Conservation (phyloP, 1,284 basidiomycete species). For the Mycena sp. region DNA sequence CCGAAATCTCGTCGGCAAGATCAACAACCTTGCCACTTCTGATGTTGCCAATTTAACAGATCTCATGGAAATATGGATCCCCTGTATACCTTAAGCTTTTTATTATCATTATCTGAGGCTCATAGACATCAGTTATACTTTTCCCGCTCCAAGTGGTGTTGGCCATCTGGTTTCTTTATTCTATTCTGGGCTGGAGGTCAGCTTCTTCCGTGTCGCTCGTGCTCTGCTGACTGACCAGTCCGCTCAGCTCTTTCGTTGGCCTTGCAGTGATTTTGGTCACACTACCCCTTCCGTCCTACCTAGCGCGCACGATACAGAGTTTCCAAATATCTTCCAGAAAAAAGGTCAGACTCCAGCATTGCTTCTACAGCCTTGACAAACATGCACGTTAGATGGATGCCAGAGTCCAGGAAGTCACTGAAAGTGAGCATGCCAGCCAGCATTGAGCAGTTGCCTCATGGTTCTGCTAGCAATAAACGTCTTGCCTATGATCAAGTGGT, state of each 20-base stretch:
- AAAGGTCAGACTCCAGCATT: conserved; percentile 2
- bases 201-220: background rate
- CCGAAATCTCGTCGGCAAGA: conserved; percentile 50
- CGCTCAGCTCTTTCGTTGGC: conserved; percentile 56
- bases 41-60: conserved; percentile 31
- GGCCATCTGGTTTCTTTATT: conserved; percentile 44
- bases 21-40: conserved; percentile 51
- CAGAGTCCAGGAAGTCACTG: conserved; percentile 61
- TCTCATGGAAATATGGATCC: conserved; percentile 15
- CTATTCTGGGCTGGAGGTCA: conserved; percentile 42
- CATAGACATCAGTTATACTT: conserved; percentile 31
- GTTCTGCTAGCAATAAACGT: conserved; percentile 47
- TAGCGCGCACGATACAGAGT: conserved; percentile 39
- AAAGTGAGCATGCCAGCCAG: no score
- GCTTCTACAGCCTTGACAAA: background rate
- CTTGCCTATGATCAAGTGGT: conserved; percentile 69
- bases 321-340: conserved; percentile 26
- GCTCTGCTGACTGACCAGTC: background rate
- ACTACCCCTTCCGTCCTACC: conserved; percentile 61
- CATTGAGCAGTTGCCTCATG: no score
- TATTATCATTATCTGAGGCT: conserved; percentile 11
- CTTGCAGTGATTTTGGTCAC: conserved; percentile 58
- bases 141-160: conserved; percentile 42
- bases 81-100: background rate
- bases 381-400: conserved; percentile 47